Conservation (phyloP, 1,284 basidiomycete genomes). For the Stygiomarasmius scandens region DNA sequence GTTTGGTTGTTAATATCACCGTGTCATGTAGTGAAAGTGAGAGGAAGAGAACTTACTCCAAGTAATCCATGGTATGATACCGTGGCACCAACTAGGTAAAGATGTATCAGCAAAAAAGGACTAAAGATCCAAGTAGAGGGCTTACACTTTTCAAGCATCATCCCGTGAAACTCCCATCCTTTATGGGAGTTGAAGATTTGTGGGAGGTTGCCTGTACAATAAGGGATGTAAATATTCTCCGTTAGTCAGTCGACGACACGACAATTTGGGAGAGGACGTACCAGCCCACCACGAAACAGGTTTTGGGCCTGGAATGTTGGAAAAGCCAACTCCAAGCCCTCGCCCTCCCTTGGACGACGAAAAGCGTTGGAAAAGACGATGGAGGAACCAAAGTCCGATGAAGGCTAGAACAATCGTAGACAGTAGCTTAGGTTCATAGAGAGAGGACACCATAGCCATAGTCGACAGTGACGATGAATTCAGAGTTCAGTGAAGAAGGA, state of each 20-base stretch:
- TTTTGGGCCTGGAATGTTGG: slow-evolving; percentile 7
- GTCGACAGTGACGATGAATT: too few species aligned
- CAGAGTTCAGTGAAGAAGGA: too few species aligned
- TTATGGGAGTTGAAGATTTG: slow-evolving; percentile 2
- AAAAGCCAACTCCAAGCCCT: not conserved
- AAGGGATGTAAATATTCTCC: not conserved
- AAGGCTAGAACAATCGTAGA: too few species aligned
- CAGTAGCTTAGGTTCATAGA: too few species aligned
- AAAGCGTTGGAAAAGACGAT: not conserved
- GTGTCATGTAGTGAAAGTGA: too few species aligned
- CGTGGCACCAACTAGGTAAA: slow-evolving; percentile 7
- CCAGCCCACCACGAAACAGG: slow-evolving; percentile 9
- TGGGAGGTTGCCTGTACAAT: slow-evolving; percentile 2
- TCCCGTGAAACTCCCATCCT: slow-evolving; percentile 11
- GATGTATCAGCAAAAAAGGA: not conserved
- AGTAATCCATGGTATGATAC: not conserved
- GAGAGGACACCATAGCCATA: too few species aligned
- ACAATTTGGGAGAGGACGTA: not conserved
- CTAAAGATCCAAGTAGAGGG: not conserved
- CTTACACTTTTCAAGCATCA: slow-evolving; percentile 3
- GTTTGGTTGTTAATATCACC: too few species aligned
- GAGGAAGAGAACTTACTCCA: slow-evolving; percentile 1
- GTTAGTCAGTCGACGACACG: too few species aligned
- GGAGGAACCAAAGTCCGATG: not conserved
- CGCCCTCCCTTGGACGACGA: too few species aligned